These are phyloP conservation scores for Elaphomyces granulatus DNA, from an alignment of 495 filamentous ascomycete genomes.

Conservation along the genomic window DNA sequence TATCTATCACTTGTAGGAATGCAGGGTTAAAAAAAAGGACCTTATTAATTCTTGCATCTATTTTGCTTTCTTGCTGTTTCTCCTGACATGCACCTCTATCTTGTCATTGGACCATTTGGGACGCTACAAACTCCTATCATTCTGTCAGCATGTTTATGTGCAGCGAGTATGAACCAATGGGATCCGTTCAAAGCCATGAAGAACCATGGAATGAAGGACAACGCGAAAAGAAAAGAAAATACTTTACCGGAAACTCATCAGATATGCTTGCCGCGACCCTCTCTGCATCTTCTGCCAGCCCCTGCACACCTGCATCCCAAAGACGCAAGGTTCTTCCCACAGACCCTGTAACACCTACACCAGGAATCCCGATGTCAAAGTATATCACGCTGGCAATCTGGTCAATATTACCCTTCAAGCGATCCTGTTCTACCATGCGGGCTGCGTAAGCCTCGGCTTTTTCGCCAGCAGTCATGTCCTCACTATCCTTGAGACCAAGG, in stretches of 20 bases:
- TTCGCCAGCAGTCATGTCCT: conserved; percentile 43
- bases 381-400: conserved; percentile 82
- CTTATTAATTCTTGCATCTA: no score
- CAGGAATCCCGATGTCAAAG: conserved; percentile 54
- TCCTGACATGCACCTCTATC: no score
- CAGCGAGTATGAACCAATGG: neutral
- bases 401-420: conserved; percentile 77
- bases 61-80: no score
- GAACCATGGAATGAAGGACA: neutral
- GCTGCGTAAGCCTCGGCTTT: conserved; percentile 87
- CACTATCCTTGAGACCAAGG: conserved; percentile 44
- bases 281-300: conserved; percentile 77
- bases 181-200: neutral
- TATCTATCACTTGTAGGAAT: no score
- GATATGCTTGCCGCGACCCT: conserved; percentile 45
- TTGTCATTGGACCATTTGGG: conserved; percentile 15
- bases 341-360: conserved; percentile 43
- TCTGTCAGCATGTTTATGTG: neutral
- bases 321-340: conserved; percentile 48
- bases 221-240: neutral
- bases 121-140: conserved; percentile 9
- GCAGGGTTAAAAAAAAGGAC: no score
- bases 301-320: conserved; percentile 83
- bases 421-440: conserved; percentile 87
- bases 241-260: conserved; percentile 30